phyloP scores from a whole-genome alignment of 345 rosid genomes.

The Brassica napus region DNA sequence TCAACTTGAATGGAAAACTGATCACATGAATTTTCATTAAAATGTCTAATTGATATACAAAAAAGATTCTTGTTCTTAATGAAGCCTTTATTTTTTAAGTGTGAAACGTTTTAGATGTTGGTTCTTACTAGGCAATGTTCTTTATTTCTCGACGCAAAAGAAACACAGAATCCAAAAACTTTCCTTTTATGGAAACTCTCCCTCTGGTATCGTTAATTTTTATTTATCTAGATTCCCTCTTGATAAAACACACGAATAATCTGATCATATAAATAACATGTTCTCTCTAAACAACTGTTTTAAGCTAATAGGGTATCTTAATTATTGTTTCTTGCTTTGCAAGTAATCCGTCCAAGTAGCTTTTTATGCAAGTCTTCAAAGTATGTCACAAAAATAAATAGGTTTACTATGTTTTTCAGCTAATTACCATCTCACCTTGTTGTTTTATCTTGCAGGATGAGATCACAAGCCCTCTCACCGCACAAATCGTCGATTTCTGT shows the following conservation, averaged over 20 bases:
- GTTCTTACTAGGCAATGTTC: constrained; percentile 8
- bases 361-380: constrained; percentile 31
- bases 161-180: constrained; percentile 34
- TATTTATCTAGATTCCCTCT: constrained; percentile 20
- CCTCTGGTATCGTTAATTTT: constrained; percentile 3
- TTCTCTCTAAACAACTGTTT: constrained; percentile 3
- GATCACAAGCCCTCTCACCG: constrained; percentile 70
- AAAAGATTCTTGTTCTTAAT: background rate
- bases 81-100: background rate
- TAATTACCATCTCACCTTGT: background rate
- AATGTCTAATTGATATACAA: background rate
- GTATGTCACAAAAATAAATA: constrained; percentile 12
- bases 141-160: constrained; percentile 19
- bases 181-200: constrained; percentile 30
- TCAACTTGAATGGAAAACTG: background rate
- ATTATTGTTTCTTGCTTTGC: constrained; percentile 10
- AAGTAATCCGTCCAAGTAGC: constrained; percentile 18
- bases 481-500: constrained; percentile 68
- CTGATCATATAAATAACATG: constrained; percentile 15
- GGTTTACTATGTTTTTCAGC: background rate
- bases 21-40: background rate
- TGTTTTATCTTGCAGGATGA: constrained; percentile 61
- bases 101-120: background rate
- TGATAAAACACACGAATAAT: constrained; percentile 16
- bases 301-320: background rate